A percentile compares a stretch with the other conserved stretches of the same genome.
These are phyloP conservation scores for Babesia bovis DNA, from an alignment of 169 alveolate genomes.

Conservation along the genomic window DNA sequence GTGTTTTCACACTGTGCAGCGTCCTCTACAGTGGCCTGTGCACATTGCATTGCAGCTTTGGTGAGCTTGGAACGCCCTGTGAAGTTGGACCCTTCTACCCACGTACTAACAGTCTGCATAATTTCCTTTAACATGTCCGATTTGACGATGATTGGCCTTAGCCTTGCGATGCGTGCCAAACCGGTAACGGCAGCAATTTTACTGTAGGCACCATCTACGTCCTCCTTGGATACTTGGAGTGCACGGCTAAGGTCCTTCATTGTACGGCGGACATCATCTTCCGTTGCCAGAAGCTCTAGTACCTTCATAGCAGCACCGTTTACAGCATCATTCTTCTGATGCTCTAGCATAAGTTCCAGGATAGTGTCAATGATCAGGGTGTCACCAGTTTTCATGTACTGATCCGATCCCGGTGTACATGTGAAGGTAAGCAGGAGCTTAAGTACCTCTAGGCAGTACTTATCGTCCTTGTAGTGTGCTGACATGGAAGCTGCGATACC, in stretches of 20 bases:
- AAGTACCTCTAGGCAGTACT: constrained; percentile 80
- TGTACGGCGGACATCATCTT: constrained; percentile 83
- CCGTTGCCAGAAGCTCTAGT: constrained; percentile 84
- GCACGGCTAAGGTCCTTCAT: constrained; percentile 73
- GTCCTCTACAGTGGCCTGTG: constrained; percentile 69
- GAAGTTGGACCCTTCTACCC: constrained; percentile 82
- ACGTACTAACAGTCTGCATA: constrained; percentile 72
- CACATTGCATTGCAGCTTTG: constrained; percentile 80
- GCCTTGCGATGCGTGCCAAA: constrained; percentile 76
- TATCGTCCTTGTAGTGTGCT: constrained; percentile 75
- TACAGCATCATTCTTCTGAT: constrained; percentile 81
- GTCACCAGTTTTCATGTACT: constrained; percentile 80
- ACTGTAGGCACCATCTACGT: constrained; percentile 82
- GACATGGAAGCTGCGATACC: constrained; percentile 83
- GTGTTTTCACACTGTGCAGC: constrained; percentile 35
- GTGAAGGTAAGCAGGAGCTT: constrained; percentile 81
- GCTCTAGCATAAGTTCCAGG: constrained; percentile 86
- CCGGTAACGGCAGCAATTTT: constrained; percentile 89
- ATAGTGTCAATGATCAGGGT: constrained; percentile 78
- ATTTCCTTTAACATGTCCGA: constrained; percentile 66
- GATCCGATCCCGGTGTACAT: constrained; percentile 77
- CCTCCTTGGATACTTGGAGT: constrained; percentile 70
- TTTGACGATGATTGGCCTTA: constrained; percentile 65
- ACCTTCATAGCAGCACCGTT: constrained; percentile 82
- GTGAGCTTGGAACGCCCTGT: constrained; percentile 79